Base-by-base conservation (phyloP, 2,329 filamentous ascomycete species). In the Cryphonectria carpinicola region DNA sequence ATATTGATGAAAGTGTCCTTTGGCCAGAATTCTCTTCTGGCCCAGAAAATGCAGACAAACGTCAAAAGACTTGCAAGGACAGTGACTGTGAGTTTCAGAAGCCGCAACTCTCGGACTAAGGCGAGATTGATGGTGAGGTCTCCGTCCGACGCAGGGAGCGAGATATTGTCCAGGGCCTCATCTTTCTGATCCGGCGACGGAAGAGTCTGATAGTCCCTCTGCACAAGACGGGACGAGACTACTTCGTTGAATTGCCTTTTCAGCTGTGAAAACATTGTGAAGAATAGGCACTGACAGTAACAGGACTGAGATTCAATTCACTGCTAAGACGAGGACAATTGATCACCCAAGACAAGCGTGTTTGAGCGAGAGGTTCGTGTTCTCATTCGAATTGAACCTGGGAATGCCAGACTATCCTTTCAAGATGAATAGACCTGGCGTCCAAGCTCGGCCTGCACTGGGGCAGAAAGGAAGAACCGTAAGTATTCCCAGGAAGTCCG, bases 21-120 rank as follows among this genome's bases (percentile, higher is more conserved):
- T 17, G 41, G 22, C 13, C 37, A 49, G 43, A 65, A 65, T 52
- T 65, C 43, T 35, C 43, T 65, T 6, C 63, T 49, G 63, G 63
- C 63, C 63, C 63, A 65, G 28, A 43, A 28, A 52, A 65, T 35
- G 43, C 43, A 52, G 4, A 65, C 43, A 17, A 35, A 52, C 1
- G 37, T 28, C 25, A 52, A 65, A 7, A 65, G 63, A 19, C 63
- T 65, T 7, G 63, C 46, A n/a, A 49, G 46, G 22, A n/a, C 46
- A 22, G 46, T 49, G 46, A n/a, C 22, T 2, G 22, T 49, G 22
- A 49, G 46, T 49, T 49, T 49, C 46, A 49, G 19, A 8, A 49
- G 22, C 3, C 46, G 19, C 6, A 49, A n/a, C 6, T 49, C 46
- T 49, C 46, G 19, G 46, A 49, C 46, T 5, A 49, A n/a, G 8